Evolutionary conservation across 768 basidiomycete species (phyloP).

Genomic region (Butyriboletus loyo): DNA sequence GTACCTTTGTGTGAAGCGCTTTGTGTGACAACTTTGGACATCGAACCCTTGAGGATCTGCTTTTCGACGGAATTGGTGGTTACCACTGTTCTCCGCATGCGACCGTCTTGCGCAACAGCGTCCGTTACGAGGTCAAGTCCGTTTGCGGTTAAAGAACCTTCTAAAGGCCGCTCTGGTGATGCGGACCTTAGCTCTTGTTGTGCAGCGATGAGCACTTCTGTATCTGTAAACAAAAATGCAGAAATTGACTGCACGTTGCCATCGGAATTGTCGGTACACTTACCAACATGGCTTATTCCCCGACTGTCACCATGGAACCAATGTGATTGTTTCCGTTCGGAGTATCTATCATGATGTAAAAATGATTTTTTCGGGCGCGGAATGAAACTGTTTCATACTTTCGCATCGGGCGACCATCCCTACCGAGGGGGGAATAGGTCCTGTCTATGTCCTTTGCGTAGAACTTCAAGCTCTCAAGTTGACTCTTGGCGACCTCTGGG

Average conservation of each 20-base stretch:
- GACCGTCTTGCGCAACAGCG: constrained; percentile 37
- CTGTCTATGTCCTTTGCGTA: constrained; percentile 44
- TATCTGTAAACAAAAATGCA: constrained; percentile 13
- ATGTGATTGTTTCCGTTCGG: constrained; percentile 47
- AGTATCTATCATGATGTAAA: constrained; percentile 42
- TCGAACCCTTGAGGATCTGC: constrained; percentile 50
- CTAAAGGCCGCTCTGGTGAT: constrained; percentile 26
- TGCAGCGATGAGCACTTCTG: constrained; percentile 20
- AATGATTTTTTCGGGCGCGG: neutral
- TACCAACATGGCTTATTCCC: constrained; percentile 56
- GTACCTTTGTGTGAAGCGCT: constrained; percentile 13
- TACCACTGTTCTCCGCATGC: constrained; percentile 40
- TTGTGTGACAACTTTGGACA: constrained; percentile 48
- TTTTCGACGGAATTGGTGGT: constrained; percentile 44
- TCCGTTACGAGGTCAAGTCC: constrained; percentile 39
- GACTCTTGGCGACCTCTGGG: constrained; percentile 47
- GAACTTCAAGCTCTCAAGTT: constrained; percentile 45
- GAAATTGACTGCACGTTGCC: constrained; percentile 5
- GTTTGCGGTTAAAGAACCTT: constrained; percentile 30
- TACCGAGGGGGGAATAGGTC: constrained; percentile 55
- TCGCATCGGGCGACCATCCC: constrained; percentile 57
- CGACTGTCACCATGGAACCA: constrained; percentile 62
- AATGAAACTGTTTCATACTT: constrained; percentile 42
- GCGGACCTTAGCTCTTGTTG: constrained; percentile 12
- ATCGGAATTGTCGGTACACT: constrained; percentile 12